Evolutionary conservation across 2,329 filamentous ascomycete species (phyloP).

Genomic region (Botrytis deweyae): DNA sequence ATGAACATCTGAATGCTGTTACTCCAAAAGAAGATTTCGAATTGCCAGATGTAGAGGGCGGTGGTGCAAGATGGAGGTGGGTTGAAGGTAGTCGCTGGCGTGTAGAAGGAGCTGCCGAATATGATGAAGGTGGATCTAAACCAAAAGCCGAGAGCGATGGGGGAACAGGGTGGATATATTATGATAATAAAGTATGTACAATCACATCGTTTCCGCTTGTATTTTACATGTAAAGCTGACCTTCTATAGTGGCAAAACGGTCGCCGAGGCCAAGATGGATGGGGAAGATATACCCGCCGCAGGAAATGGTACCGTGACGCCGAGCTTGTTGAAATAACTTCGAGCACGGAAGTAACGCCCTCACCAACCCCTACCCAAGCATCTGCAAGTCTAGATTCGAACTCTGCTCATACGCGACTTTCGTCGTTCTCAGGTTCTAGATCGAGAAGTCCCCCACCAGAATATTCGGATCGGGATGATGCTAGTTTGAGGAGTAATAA

Average conservation of each 20-base stretch:
- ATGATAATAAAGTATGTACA: slow-evolving; percentile 81
- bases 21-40: slow-evolving; percentile 72
- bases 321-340: slow-evolving; percentile 76
- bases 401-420: slow-evolving; percentile 8
- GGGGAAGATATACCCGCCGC: slow-evolving; percentile 89
- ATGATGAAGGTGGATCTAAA: slow-evolving; percentile 44
- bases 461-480: slow-evolving; percentile 27
- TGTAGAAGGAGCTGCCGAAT: slow-evolving; percentile 71
- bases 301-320: slow-evolving; percentile 97
- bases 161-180: slow-evolving; percentile 89
- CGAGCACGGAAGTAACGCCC: slow-evolving; percentile 46
- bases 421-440: slow-evolving; percentile 17
- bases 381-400: slow-evolving; percentile 18
- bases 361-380: slow-evolving; percentile 42
- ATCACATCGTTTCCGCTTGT: not conserved
- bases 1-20: slow-evolving; percentile 85
- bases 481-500: slow-evolving; percentile 27
- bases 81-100: slow-evolving; percentile 82
- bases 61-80: slow-evolving; percentile 72
- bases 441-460: slow-evolving; percentile 23
- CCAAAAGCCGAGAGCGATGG: slow-evolving; percentile 42
- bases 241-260: slow-evolving; percentile 77
- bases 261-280: slow-evolving; percentile 80
- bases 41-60: slow-evolving; percentile 64
- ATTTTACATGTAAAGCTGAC: slow-evolving; percentile 23